Evolutionary conservation across 306 rosid genomes (phyloP).

Genomic region (Amphicarpaea edgeworthii): DNA sequence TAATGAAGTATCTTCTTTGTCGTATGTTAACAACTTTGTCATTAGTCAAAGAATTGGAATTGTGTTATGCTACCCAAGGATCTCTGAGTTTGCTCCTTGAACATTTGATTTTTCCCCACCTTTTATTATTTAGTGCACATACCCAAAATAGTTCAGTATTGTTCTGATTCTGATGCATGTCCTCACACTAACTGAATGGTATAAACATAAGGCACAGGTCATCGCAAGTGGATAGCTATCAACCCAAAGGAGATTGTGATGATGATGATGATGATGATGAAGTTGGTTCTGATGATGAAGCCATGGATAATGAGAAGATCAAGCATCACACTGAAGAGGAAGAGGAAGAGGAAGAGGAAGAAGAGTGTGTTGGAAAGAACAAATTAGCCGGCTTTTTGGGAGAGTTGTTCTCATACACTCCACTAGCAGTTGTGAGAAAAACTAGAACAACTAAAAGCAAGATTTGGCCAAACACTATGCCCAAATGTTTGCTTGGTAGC

Average conservation of each 20-base stretch:
- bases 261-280: conserved; percentile 52
- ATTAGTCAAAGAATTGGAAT: background rate
- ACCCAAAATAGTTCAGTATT: background rate
- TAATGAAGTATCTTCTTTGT: background rate
- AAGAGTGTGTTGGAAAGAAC: conserved; percentile 35
- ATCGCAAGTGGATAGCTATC: conserved; percentile 46
- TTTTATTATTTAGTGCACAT: no score
- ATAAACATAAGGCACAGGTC: conserved; percentile 55
- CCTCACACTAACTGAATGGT: conserved; percentile 10
- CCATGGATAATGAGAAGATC: conserved; percentile 53
- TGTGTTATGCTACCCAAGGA: no score
- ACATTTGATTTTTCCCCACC: no score
- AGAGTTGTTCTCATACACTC: conserved; percentile 63
- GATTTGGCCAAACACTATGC: conserved; percentile 49
- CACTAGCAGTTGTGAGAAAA: conserved; percentile 49
- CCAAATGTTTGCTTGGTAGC: conserved; percentile 64
- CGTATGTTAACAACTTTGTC: conserved; percentile 4
- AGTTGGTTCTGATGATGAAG: conserved; percentile 48
- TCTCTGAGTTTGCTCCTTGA: no score
- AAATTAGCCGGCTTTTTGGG: conserved; percentile 57
- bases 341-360: conserved; percentile 36
- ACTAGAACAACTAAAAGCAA: conserved; percentile 39
- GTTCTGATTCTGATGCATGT: conserved; percentile 18
- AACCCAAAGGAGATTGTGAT: conserved; percentile 45
- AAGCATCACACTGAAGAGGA: conserved; percentile 35